phyloP scores from a whole-genome alignment of 352 stramenopile species.

The Globisporangium solare region DNA sequence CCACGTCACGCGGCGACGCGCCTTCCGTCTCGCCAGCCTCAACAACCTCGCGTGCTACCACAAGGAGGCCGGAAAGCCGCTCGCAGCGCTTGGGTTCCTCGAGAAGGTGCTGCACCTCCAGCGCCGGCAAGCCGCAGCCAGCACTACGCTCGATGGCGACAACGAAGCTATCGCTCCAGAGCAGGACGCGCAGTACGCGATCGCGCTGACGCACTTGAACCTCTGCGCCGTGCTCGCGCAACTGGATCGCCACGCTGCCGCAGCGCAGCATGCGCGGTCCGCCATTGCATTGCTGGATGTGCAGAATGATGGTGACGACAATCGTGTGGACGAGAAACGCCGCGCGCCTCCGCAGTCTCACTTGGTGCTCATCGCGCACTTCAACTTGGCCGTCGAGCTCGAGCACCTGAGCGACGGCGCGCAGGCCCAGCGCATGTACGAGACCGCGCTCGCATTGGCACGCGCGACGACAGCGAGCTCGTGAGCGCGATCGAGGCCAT shows the following conservation, averaged over 20 bases:
- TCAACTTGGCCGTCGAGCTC: constrained; percentile 55
- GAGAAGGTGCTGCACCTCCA: constrained; percentile 49
- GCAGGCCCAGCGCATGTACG: constrained; percentile 19
- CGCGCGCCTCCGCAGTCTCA: constrained; percentile 6
- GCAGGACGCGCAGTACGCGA: constrained; percentile 6
- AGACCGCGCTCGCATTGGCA: constrained; percentile 22
- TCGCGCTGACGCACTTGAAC: constrained; percentile 56
- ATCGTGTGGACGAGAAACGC: too few relatives aligned
- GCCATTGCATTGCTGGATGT: constrained; percentile 27
- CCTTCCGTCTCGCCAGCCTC: constrained; percentile 45
- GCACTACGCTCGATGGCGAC: too few relatives aligned
- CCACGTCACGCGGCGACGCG: constrained; percentile 22
- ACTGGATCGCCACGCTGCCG: constrained; percentile 38
- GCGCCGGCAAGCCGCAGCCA: constrained; percentile 15
- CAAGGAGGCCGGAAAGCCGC: constrained; percentile 34
- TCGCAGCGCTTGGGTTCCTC: constrained; percentile 36
- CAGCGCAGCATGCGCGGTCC: constrained; percentile 37
- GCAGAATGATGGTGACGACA: not conserved
- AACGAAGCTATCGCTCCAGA: too few relatives aligned
- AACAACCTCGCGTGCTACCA: constrained; percentile 69
- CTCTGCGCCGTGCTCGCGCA: constrained; percentile 59
- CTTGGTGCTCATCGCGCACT: constrained; percentile 45
- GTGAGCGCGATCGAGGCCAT: constrained; percentile 22
- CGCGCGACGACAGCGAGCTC: constrained; percentile 18
- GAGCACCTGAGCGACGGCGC: constrained; percentile 37